A percentile compares a stretch with the other conserved stretches of the same genome.
These are phyloP conservation scores for Phaeosphaeria sp. DNA, from an alignment of 2,329 filamentous ascomycete genomes.

Conservation along the genomic window DNA sequence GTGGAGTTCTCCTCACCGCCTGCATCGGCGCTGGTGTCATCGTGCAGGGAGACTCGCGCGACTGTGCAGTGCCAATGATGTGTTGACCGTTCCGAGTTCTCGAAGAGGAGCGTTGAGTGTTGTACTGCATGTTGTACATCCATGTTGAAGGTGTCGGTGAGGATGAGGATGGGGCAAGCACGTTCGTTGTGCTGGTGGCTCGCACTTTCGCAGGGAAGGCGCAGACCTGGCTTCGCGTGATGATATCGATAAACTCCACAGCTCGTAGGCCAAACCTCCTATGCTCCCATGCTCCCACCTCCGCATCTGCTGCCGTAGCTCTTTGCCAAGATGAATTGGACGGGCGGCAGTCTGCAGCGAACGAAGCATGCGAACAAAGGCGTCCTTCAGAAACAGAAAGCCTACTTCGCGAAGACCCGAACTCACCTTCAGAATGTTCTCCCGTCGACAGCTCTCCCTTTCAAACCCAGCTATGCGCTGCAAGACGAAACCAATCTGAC, in stretches of 20 bases:
- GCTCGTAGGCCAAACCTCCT: background rate
- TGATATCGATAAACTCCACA: background rate
- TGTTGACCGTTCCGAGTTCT: background rate
- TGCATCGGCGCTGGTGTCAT: background rate
- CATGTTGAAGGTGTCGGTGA: background rate
- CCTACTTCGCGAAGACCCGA: conserved; percentile 54
- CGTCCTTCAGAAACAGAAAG: conserved; percentile 51
- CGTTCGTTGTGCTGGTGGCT: background rate
- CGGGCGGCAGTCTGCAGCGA: conserved; percentile 53
- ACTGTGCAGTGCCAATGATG: background rate
- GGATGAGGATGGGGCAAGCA: background rate
- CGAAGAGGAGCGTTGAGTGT: background rate
- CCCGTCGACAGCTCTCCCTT: conserved; percentile 19
- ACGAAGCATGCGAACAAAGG: conserved; percentile 46
- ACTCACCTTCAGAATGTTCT: conserved; percentile 34
- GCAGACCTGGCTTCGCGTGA: background rate
- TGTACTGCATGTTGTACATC: background rate
- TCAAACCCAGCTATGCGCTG: conserved; percentile 32
- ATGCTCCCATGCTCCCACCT: background rate
- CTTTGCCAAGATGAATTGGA: conserved; percentile 55
- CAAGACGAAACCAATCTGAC: conserved; percentile 14
- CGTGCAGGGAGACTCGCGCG: background rate
- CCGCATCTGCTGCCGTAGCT: background rate
- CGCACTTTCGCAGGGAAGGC: conserved; percentile 12
- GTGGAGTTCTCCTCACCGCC: conserved; percentile 10